These are phyloP conservation scores for Quercus gilva DNA, from an alignment of 306 rosid species.

Conservation along the genomic window DNA sequence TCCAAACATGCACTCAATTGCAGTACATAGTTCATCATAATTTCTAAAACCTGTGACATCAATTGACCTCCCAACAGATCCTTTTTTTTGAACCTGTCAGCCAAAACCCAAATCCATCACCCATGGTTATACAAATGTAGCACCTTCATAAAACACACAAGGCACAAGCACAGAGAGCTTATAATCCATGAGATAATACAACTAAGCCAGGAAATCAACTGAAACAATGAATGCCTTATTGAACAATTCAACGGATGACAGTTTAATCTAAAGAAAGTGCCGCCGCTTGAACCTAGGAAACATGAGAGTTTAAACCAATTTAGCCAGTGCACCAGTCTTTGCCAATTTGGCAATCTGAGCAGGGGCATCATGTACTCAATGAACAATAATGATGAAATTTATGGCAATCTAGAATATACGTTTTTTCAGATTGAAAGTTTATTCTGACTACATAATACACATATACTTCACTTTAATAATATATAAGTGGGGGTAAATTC, in stretches of 20 bases:
- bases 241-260: not conserved
- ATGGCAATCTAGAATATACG: not conserved
- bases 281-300: not conserved
- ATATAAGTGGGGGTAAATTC: too few relatives aligned
- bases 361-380: not conserved
- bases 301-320: not conserved
- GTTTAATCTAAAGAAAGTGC: not conserved
- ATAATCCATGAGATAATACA: not conserved
- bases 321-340: not conserved
- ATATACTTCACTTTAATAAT: not conserved
- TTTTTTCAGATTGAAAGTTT: not conserved
- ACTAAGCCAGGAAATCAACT: not conserved
- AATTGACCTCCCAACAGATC: constrained; percentile 93
- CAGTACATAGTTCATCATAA: constrained; percentile 72
- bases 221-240: not conserved
- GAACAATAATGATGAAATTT: not conserved
- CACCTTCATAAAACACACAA: not conserved
- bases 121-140: not conserved
- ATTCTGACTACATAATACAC: not conserved
- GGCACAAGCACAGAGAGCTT: not conserved
- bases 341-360: not conserved
- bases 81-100: constrained; percentile 86
- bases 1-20: constrained; percentile 94
- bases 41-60: constrained; percentile 81
- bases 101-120: not conserved